These are phyloP conservation scores for Salix caprea DNA, from an alignment of 345 rosid species.

Conservation along the genomic window DNA sequence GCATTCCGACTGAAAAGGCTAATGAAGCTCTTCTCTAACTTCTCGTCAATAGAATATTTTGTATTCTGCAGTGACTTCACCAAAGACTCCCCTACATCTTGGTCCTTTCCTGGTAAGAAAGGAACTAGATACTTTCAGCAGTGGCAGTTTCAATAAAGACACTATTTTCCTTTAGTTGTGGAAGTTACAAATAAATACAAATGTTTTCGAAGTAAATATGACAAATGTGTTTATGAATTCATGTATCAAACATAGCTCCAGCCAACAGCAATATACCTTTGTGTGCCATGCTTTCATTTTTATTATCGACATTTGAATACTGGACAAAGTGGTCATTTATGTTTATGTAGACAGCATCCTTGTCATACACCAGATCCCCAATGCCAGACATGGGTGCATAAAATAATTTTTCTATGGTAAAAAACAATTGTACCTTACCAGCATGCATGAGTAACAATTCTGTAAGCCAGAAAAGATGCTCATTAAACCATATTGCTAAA, in stretches of 20 bases:
- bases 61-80: constrained; percentile 82
- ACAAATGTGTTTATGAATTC: neutral
- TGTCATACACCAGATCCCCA: constrained; percentile 91
- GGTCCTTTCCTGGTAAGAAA: constrained; percentile 53
- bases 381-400: constrained; percentile 98
- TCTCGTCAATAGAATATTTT: constrained; percentile 81
- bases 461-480: too few species aligned
- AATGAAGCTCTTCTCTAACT: constrained; percentile 72
- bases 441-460: too few species aligned
- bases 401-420: constrained; percentile 7
- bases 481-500: too few species aligned
- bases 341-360: constrained; percentile 95
- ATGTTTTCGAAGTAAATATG: neutral
- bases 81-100: constrained; percentile 75
- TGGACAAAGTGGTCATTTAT: constrained; percentile 88
- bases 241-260: too few species aligned
- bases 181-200: neutral
- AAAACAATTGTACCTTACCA: too few species aligned
- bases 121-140: neutral
- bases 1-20: constrained; percentile 52
- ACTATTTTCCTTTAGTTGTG: neutral
- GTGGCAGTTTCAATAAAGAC: neutral
- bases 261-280: constrained; percentile 43
- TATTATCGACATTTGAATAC: constrained; percentile 67
- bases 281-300: constrained; percentile 38